Conservation (phyloP, 441 rosid genomes). For the Isatis lusitanica region DNA sequence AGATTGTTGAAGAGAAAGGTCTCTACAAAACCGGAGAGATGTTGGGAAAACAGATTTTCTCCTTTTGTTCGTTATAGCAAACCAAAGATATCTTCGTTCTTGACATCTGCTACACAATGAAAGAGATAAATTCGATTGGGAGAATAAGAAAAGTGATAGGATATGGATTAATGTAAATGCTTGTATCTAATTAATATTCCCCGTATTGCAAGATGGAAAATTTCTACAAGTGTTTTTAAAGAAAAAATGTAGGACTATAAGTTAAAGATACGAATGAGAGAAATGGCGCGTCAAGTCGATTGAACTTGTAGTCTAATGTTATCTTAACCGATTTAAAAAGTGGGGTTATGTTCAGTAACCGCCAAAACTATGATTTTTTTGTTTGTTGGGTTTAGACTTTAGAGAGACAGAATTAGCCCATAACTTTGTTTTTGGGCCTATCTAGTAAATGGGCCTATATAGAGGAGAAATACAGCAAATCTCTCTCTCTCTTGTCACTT, state of each 20-base stretch:
- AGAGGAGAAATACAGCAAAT: neutral
- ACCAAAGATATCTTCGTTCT: neutral
- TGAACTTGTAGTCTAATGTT: neutral
- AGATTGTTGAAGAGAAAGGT: slow-evolving; percentile 31
- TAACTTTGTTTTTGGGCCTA: neutral
- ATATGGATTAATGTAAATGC: neutral
- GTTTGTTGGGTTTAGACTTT: too few relatives aligned
- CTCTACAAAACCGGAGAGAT: neutral
- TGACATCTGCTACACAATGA: neutral
- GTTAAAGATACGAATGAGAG: neutral
- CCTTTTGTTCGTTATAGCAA: neutral
- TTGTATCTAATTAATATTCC: too few relatives aligned
- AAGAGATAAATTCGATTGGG: neutral
- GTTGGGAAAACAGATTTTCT: neutral
- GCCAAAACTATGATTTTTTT: too few relatives aligned
- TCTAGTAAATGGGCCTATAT: neutral
- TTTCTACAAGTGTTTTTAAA: too few relatives aligned
- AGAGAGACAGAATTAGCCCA: too few relatives aligned
- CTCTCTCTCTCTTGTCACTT: neutral
- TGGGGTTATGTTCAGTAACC: neutral
- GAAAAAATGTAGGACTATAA: too few relatives aligned
- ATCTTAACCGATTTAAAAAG: neutral
- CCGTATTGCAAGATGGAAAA: too few relatives aligned
- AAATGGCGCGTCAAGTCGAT: neutral
- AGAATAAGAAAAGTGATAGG: neutral